Base-by-base conservation (phyloP, 1,284 basidiomycete genomes). In the Lentinus polychrous region DNA sequence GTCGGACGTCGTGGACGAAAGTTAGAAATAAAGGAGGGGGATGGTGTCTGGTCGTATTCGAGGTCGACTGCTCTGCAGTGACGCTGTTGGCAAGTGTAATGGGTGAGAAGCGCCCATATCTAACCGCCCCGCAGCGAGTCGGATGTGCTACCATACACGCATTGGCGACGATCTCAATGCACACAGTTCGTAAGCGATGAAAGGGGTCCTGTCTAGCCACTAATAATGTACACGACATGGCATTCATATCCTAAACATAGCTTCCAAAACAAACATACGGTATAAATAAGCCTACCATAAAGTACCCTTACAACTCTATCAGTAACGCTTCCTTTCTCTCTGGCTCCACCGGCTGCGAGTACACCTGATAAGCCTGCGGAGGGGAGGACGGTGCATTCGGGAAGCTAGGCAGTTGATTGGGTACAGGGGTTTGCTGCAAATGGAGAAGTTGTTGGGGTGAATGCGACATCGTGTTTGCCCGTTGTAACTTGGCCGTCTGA, bases 301-400 rank as follows among this genome's bases (percentile, higher is more conserved):
- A 4, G 27, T n/a, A n/a, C 10, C 27, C 27, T 45, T 57, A 85
- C 57, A 89, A 58, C 59, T 89, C 86, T 66, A 94, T 94, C 70
- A 94, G 72, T 64, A 91, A 65, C 40, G 87, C 87, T 63, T 93
- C 91, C 67, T 90, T 86, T 64, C 83, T 76, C 62, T 89, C 83
- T 52, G 81, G 76, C 54, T 79, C 78, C 52, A 71, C 66, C n/a
- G 74, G 71, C 12, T 68, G 63, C 8, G 64, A 63, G 56, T 81
- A 81, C 57, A 74, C 55, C 20, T 75, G 61, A 60, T 74, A 81
- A 3, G 66, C 54, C 60, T 81, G 79, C 1, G 86, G 86, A 15
- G 72, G 62, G 11, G 74, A 71, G 3, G 80, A 81, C 3, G 90
- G 90, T 3, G 76, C 87, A 42, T 73, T 70, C 1, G 87, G 87